Evolutionary conservation across 257 asterid species (phyloP).

Genomic region (Gentiana straminea): DNA sequence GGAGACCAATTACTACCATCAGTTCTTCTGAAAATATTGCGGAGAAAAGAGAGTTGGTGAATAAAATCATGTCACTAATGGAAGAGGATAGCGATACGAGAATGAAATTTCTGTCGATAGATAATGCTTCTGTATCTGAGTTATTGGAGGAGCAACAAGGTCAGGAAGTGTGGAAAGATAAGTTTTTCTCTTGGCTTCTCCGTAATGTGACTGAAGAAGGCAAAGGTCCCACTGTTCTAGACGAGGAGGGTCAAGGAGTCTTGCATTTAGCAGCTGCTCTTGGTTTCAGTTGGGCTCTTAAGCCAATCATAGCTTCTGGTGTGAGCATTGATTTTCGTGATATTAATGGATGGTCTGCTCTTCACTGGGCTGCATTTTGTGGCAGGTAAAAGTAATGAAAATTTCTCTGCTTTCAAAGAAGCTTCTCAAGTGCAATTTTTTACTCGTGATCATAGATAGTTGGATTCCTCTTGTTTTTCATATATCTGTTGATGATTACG

Average conservation of each 20-base stretch:
- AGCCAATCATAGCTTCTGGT: constrained; percentile 59
- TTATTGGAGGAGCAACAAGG: constrained; percentile 38
- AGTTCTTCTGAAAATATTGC: constrained; percentile 19
- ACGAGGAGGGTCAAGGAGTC: constrained; percentile 79
- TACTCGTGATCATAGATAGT: too few species aligned
- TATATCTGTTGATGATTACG: too few species aligned
- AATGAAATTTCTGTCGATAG: constrained; percentile 20
- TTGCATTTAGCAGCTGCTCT: constrained; percentile 94
- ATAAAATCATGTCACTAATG: constrained; percentile 40
- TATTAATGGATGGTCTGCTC: constrained; percentile 90
- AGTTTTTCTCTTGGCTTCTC: constrained; percentile 66
- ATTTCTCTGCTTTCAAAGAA: neutral
- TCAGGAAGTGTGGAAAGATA: constrained; percentile 47
- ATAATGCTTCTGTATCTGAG: constrained; percentile 23
- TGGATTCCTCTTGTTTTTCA: too few species aligned
- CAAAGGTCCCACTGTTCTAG: constrained; percentile 42
- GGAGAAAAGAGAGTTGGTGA: constrained; percentile 26
- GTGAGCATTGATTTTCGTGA: constrained; percentile 89
- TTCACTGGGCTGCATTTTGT: constrained; percentile 94
- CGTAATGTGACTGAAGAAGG: constrained; percentile 49
- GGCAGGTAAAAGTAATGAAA: constrained; percentile 53
- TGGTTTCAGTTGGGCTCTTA: constrained; percentile 86
- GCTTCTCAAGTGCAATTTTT: neutral
- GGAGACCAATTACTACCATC: constrained; percentile 21
- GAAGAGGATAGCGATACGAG: constrained; percentile 46